Evolutionary conservation across 768 basidiomycete genomes (phyloP), one percentile per base, ranked within the genome.

Genomic region (Suillus bovinus): DNA sequence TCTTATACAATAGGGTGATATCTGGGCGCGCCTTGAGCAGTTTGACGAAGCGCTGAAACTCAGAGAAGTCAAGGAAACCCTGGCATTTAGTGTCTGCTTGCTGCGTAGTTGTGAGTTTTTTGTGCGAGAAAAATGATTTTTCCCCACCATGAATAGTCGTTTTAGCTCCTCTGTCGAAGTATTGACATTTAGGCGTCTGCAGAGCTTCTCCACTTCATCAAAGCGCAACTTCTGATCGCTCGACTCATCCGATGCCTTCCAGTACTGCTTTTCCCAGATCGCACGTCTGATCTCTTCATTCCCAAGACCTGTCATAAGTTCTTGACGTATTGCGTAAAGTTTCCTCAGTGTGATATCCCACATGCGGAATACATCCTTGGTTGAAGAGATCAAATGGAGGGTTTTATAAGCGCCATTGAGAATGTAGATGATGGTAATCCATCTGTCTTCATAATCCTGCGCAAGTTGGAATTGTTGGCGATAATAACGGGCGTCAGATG

Each of bases 351-450:
- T 86, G 33, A 78, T 72, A 53, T 87, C 83, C 87, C 86, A 88
- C 67, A 84, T 77, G n/a, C 77, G 74, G 68, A 86, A 84, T 68
- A 88, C 82, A 56, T 88, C 83, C 33, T 76, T 74, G 0, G 86
- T 86, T 3, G 86, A 81, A 3, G 94, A 89, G 59, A 96, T 82
- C 64, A 96, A 81, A 70, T 97, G 94, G 29, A 95, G 82, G 0
- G 90, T 90, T 78, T 96, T 96, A 81, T 92, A 93, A 27, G 79
- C 80, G 14, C 87, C 89, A 49, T 88, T 86, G 55, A 88, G 78
- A 63, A 90, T 85, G 68, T 96, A 94, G 64, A 94, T 86, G 72
- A 92, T 86, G 0, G 94, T 92, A 66, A 96, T 82, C 92, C 93
- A 96, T 22, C 87, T 81, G 42, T 83, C 78, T 67, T 91, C 88